Percentiles rank a stretch among this genome's conserved stretches.
phyloP scores from a whole-genome alignment of 2,329 filamentous ascomycete species.

The Penicillium psychrosexuale region DNA sequence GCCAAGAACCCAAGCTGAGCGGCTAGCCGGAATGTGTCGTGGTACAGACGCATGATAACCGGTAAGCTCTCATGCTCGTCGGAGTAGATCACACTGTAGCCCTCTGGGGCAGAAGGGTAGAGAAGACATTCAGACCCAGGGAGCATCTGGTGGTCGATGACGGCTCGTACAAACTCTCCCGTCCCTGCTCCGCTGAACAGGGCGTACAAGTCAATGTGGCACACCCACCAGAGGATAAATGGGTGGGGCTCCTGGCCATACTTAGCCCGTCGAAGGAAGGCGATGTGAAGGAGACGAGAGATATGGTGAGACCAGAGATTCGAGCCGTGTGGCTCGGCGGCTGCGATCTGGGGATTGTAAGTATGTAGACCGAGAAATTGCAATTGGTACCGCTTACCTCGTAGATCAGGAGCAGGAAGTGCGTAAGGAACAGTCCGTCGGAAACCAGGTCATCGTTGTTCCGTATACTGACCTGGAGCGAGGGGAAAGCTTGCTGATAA shows the following conservation, averaged over 20 bases:
- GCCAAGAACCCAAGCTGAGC: slow-evolving; percentile 46
- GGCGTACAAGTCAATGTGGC: slow-evolving; percentile 55
- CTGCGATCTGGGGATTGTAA: slow-evolving; percentile 40
- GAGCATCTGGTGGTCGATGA: slow-evolving; percentile 49
- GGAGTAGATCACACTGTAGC: slow-evolving; percentile 36
- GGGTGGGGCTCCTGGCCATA: slow-evolving; percentile 47
- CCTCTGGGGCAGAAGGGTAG: slow-evolving; percentile 34
- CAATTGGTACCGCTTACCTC: slow-evolving; percentile 43
- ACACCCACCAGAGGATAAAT: slow-evolving; percentile 55
- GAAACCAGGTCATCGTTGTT: slow-evolving; percentile 53
- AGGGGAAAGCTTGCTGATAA: slow-evolving; percentile 53
- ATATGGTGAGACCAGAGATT: slow-evolving; percentile 56
- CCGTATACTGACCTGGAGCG: slow-evolving; percentile 45
- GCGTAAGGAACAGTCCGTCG: slow-evolving; percentile 56
- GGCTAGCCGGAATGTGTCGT: slow-evolving; percentile 46
- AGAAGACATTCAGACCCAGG: slow-evolving; percentile 42
- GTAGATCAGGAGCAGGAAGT: slow-evolving; percentile 57
- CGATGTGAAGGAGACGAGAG: slow-evolving; percentile 51
- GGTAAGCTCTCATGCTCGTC: slow-evolving; percentile 40
- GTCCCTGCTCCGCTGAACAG: slow-evolving; percentile 52
- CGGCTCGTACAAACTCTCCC: slow-evolving; percentile 50
- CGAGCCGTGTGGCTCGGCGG: slow-evolving; percentile 45
- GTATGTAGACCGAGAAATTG: slow-evolving; percentile 11
- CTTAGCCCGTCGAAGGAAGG: slow-evolving; percentile 48
- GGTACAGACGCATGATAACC: slow-evolving; percentile 45